Evolutionary conservation across 306 rosid species (phyloP), one percentile per base, ranked within the genome.

Genomic region (Alnus rubra): DNA sequence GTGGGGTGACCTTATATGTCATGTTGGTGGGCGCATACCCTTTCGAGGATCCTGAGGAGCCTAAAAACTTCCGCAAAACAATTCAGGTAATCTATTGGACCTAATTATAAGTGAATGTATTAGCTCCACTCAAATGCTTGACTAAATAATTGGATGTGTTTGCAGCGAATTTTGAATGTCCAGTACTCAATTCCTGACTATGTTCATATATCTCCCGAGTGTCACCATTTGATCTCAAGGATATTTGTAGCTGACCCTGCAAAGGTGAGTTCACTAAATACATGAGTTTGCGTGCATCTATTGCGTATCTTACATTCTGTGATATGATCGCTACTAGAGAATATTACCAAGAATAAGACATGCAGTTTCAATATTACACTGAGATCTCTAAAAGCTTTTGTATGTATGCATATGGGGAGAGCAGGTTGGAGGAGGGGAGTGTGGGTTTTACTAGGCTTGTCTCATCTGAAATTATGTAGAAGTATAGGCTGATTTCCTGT

Each of bases 21-120:
- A 94, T 94, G 98, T 88, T 95, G 90, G 98, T 92, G 74, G 98
- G 98, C 59, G 98, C 98, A 18, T 95, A 92, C 84, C 98, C 98
- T 68, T 95, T 95, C 37, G 97, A 94, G 86, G 97, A 94, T 80
- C 97, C 97, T 19, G 98, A 88, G 75, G 97, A 94, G 75, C 98
- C 98, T 28, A 95, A 91, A 86, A 95, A 92, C 86, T 92, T 95
- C 83, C 96, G 98, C 81, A 95, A 90, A 83, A 92, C 98, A 64
- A 95, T 95, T 75, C 93, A 90, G 73, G 98, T 92, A 88, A 82
- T 18, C 39, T 16, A 69, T 18, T 37, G 18, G 63, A 23, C 86
- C 59, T 9, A 52, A 7, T 55, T 54, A 69, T 30, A 28, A 18
- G 28, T 2, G 74, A 71, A 15, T 78, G 8, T 35, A 19, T 58